Evolutionary conservation across 2,329 filamentous ascomycete genomes (phyloP), one percentile per base, ranked within the genome.

Genomic region (Ophiobolus disseminans): DNA sequence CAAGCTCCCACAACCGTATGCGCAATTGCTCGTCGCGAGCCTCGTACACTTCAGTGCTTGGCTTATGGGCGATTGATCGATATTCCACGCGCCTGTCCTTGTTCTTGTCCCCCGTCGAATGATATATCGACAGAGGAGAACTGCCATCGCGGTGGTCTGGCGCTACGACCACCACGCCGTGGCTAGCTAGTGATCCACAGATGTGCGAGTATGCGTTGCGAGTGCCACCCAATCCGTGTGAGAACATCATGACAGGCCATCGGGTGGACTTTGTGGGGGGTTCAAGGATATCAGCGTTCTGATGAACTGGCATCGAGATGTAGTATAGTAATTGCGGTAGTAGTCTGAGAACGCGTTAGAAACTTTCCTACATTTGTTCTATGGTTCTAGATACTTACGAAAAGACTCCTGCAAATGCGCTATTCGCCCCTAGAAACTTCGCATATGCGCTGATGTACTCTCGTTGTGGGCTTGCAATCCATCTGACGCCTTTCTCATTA

Each of bases 151-250:
- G 82, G 67, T 95, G 91, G 63, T 95, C 91, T 0, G 89, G 85
- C 48, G 89, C 91, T 43, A 93, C 77, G 2, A 95, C 90, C 6
- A 94, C 84, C 17, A 92, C 80, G 31, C 91, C 91, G 63, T 94
- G 86, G 16, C 88, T 91, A 4, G 91, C 89, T 21, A 96, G 75
- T 0, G 89, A 90, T 13, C 89, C 89, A 14, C 83, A 87, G 19
- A 95, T 76, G 65, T 92, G 87, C n/a, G 89, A 93, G 75, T 96
- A 96, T 9, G 89, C 85, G 63, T 94, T 94, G 57, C 89, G 82
- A 50, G 84, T 87, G 28, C 91, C 91, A 28, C 89, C 91, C 1
- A 96, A 79, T 1, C 91, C 91, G 67, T 96, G 91, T 1, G 90
- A 94, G 73, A 96, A 95, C 54, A 96, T 79, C 77, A 91, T 86